These are phyloP conservation scores for Linum usitatissimum DNA, from an alignment of 345 rosid species.

Conservation along the genomic window DNA sequence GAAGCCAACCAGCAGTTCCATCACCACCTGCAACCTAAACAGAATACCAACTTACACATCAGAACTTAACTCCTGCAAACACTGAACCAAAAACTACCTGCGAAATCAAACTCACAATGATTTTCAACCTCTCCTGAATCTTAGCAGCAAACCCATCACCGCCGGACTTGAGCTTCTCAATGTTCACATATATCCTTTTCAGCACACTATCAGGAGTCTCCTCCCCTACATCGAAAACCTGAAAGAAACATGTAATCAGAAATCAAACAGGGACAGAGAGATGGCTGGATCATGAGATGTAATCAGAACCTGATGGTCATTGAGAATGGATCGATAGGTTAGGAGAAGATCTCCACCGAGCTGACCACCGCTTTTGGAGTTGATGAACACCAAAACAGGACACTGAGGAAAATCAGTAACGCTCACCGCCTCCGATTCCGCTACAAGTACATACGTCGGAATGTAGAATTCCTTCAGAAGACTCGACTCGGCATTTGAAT, in stretches of 20 bases:
- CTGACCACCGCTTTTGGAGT: slow-evolving; percentile 87
- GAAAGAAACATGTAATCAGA: slow-evolving; percentile 4
- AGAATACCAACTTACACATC: slow-evolving; percentile 3
- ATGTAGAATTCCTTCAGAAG: slow-evolving; percentile 39
- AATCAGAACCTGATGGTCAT: slow-evolving; percentile 43
- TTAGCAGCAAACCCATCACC: slow-evolving; percentile 39
- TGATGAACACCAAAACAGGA: slow-evolving; percentile 69
- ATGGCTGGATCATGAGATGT: not conserved
- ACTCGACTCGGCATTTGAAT: slow-evolving; percentile 8
- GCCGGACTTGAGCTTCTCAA: slow-evolving; percentile 43
- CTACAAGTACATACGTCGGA: slow-evolving; percentile 41
- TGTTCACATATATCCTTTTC: slow-evolving; percentile 42
- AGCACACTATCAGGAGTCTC: slow-evolving; percentile 58
- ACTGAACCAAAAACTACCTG: not conserved
- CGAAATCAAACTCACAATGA: slow-evolving; percentile 49
- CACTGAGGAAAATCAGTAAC: slow-evolving; percentile 26
- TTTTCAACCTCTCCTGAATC: slow-evolving; percentile 43
- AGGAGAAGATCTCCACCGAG: slow-evolving; percentile 67
- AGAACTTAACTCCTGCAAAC: not conserved
- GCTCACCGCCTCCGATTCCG: slow-evolving; percentile 23
- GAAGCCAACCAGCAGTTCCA: slow-evolving; percentile 98
- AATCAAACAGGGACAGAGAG: not conserved
- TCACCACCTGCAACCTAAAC: slow-evolving; percentile 93
- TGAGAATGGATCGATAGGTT: slow-evolving; percentile 49
- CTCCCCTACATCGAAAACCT: slow-evolving; percentile 68